Base-by-base conservation (phyloP, 176 grass and related monocot genomes). In the Bromus sterilis region DNA sequence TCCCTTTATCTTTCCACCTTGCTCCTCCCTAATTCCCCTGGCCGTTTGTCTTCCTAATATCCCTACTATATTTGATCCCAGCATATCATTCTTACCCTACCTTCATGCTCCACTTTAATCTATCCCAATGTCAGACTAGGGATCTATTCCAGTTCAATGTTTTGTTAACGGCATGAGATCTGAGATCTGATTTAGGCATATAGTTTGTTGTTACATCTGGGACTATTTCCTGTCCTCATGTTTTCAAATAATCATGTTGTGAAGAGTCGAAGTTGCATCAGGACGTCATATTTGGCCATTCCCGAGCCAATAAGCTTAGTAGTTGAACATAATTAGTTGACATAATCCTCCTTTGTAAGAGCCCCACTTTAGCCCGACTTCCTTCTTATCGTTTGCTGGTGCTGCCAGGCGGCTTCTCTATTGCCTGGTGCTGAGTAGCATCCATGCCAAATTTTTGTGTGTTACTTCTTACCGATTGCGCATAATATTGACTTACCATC, bases 121-220 rank as follows among this genome's bases (percentile, higher is more conserved):
- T 82, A n/a, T 9, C n/a, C 23, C 20, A 29, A 30, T 61, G 24
- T 40, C 49, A 31, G 34, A 76, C 58, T 86, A 70, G 18, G 75
- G 71, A 67, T 70, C 39, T 69, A 32, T 67, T 76, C 30, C 4
- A 58, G 48, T 59, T 66, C 57, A 75, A 66, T 67, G 14, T 14
- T 80, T 86, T 66, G 75, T 74, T 66, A 14, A 81, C 16, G 21
- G 44, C 66, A n/a, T 36, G 21, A 72, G 7, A 79, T 84, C 35
- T 29, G 75, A 67, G 14, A 59, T 67, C 21, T 20, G 11, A 12
- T 74, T 83, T 51, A 21, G n/a, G 35, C 72, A 43, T 30, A 64
- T 53, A 83, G 33, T 66, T 80, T 81, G 9, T 57, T 81, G 56
- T 57, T 68, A 49, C 25, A 26, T 67, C 10, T 58, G 37, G 66